These are phyloP conservation scores for Glaciozyma martinii DNA, from an alignment of 768 basidiomycete species.

Conservation along the genomic window DNA sequence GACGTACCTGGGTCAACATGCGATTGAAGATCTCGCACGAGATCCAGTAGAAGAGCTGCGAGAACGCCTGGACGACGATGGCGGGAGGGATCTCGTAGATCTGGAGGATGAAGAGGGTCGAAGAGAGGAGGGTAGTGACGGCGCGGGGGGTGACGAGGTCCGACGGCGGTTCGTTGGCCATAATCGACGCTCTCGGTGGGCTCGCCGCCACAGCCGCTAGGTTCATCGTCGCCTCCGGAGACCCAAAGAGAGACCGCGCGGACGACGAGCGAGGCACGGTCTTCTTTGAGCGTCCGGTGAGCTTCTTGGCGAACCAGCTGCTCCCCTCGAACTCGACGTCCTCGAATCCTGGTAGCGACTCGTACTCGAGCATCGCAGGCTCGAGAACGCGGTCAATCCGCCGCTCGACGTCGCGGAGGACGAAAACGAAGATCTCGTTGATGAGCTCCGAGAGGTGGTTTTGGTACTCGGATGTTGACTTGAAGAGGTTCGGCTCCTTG, in stretches of 20 bases:
- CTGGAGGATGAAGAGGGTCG: slow-evolving; percentile 70
- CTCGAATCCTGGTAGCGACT: slow-evolving; percentile 63
- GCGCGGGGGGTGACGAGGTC: slow-evolving; percentile 41
- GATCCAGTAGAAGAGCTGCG: slow-evolving; percentile 98
- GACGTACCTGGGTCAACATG: slow-evolving; percentile 35
- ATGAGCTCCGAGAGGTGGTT: slow-evolving; percentile 82
- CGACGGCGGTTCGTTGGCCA: not conserved
- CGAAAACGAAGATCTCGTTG: slow-evolving; percentile 91
- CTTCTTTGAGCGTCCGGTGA: slow-evolving; percentile 39
- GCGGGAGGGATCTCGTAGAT: slow-evolving; percentile 81
- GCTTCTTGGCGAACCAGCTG: slow-evolving; percentile 40
- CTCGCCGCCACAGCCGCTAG: not conserved
- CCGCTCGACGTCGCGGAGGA: slow-evolving; percentile 84
- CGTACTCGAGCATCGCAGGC: slow-evolving; percentile 68
- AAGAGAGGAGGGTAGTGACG: slow-evolving; percentile 70
- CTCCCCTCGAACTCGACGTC: slow-evolving; percentile 77
- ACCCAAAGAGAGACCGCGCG: slow-evolving; percentile 16
- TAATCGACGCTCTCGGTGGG: not conserved
- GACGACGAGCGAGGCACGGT: slow-evolving; percentile 24
- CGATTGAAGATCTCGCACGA: slow-evolving; percentile 57
- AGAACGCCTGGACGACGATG: slow-evolving; percentile 81
- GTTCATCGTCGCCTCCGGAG: too few species aligned
- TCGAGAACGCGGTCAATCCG: slow-evolving; percentile 82
- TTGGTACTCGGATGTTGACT: slow-evolving; percentile 38
- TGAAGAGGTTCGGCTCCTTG: slow-evolving; percentile 36